A percentile compares a stretch with the other conserved stretches of the same genome.
Conservation (phyloP, 1,139 yeast species). For the Taphrina communis region DNA sequence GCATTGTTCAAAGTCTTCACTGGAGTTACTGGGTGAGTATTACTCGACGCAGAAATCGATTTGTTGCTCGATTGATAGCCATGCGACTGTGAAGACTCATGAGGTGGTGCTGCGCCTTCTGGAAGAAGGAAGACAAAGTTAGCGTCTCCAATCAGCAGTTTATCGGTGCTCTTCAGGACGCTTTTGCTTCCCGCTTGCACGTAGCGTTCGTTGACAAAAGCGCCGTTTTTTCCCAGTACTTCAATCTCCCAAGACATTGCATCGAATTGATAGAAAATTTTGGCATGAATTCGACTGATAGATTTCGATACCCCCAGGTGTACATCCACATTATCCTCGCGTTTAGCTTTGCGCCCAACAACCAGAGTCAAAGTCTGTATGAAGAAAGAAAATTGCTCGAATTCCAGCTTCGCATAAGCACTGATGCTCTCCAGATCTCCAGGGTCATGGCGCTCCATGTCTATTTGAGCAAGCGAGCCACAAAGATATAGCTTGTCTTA, state of each 20-base stretch:
- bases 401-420: slow-evolving; percentile 93
- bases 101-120: slow-evolving; percentile 31
- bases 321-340: slow-evolving; percentile 65
- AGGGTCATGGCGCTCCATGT: slow-evolving; percentile 18
- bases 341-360: slow-evolving; percentile 84
- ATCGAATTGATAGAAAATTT: slow-evolving; percentile 92
- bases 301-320: slow-evolving; percentile 91
- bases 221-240: slow-evolving; percentile 92
- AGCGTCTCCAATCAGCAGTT: slow-evolving; percentile 90
- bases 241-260: slow-evolving; percentile 89
- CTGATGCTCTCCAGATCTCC: slow-evolving; percentile 31
- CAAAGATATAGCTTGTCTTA: not conserved
- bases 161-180: slow-evolving; percentile 75
- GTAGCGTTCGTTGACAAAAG: slow-evolving; percentile 87
- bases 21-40: not conserved
- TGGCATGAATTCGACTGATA: slow-evolving; percentile 89
- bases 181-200: slow-evolving; percentile 89
- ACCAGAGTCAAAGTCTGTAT: slow-evolving; percentile 95
- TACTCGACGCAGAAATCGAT: not conserved
- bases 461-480: not conserved
- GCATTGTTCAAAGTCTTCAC: not conserved
- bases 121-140: slow-evolving; percentile 82
- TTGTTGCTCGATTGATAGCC: not conserved
- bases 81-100: slow-evolving; percentile 7
- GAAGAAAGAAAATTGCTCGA: slow-evolving; percentile 88